These are phyloP conservation scores for Choanephora cucurbitarum DNA, from an alignment of 371 early-diverging fungal genomes.

Conservation along the genomic window DNA sequence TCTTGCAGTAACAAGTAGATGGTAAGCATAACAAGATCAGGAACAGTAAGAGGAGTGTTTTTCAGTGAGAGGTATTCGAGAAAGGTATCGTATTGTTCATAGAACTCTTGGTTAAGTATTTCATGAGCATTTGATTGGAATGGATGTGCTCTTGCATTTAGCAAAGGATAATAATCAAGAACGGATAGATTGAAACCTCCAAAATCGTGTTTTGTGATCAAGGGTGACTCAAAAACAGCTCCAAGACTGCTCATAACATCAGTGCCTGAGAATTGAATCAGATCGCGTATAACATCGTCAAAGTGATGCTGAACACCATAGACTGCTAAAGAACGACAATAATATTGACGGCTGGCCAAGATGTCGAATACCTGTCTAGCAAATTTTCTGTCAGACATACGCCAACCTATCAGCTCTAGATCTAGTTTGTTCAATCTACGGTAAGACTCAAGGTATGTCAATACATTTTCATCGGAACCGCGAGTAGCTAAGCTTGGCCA, in stretches of 20 bases:
- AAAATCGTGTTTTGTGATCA: conserved; percentile 25
- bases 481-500: conserved; percentile 27
- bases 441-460: conserved; percentile 23
- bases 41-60: conserved; percentile 14
- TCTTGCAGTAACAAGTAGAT: conserved; percentile 59
- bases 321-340: conserved; percentile 24
- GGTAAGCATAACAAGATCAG: conserved; percentile 44
- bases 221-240: conserved; percentile 41
- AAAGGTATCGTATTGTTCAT: conserved; percentile 44
- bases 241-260: conserved; percentile 30
- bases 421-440: conserved; percentile 31
- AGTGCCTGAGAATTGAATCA: conserved; percentile 19
- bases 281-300: conserved; percentile 25
- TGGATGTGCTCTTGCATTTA: conserved; percentile 46
- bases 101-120: conserved; percentile 48
- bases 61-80: conserved; percentile 44
- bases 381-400: conserved; percentile 34
- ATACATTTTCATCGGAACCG: conserved; percentile 22
- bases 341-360: conserved; percentile 18
- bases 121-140: conserved; percentile 17
- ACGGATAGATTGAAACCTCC: conserved; percentile 7
- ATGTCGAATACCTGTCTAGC: conserved; percentile 31
- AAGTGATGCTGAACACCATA: conserved; percentile 41
- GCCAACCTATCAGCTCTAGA: conserved; percentile 29
- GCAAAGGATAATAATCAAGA: conserved; percentile 56